Conservation (phyloP, 441 rosid species). For the Pelargonium cotyledonis region DNA sequence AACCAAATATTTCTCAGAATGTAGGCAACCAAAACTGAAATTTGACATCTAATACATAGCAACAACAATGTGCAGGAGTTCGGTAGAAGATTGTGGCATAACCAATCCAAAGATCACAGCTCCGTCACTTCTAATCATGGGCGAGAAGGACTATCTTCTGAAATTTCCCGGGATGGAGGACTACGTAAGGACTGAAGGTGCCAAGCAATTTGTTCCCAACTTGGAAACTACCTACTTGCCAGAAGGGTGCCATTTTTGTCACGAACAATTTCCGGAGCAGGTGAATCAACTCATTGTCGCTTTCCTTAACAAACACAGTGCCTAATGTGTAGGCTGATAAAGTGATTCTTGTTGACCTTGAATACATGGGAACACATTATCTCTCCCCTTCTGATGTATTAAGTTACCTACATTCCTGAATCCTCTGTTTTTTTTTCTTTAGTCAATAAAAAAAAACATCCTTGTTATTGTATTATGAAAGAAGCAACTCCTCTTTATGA, state of each 20-base stretch:
- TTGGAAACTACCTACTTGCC: constrained; percentile 19
- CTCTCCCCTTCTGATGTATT: no score
- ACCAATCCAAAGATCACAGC: constrained; percentile 24
- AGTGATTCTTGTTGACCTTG: no score
- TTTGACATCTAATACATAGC: not conserved
- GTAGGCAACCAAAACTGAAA: not conserved
- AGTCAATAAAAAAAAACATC: no score
- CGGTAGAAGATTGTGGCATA: constrained; percentile 1
- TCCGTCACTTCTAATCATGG: constrained; percentile 31
- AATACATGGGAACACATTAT: no score
- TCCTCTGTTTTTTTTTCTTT: no score
- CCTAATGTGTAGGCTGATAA: no score
- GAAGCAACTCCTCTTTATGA: no score
- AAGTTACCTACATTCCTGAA: no score
- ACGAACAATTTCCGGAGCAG: constrained; percentile 30
- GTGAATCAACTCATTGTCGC: constrained; percentile 23
- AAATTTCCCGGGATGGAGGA: constrained; percentile 30
- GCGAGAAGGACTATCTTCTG: constrained; percentile 33
- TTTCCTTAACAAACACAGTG: constrained; percentile 14
- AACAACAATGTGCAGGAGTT: not conserved
- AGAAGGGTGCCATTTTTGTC: constrained; percentile 32
- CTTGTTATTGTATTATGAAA: no score
- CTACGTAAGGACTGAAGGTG: constrained; percentile 23
- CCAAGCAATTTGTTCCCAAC: constrained; percentile 18
- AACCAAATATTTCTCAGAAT: not conserved